Evolutionary conservation across 2,329 filamentous ascomycete species (phyloP), one percentile per base, ranked within the genome.

Genomic region (Curvularia hawaiiensis): DNA sequence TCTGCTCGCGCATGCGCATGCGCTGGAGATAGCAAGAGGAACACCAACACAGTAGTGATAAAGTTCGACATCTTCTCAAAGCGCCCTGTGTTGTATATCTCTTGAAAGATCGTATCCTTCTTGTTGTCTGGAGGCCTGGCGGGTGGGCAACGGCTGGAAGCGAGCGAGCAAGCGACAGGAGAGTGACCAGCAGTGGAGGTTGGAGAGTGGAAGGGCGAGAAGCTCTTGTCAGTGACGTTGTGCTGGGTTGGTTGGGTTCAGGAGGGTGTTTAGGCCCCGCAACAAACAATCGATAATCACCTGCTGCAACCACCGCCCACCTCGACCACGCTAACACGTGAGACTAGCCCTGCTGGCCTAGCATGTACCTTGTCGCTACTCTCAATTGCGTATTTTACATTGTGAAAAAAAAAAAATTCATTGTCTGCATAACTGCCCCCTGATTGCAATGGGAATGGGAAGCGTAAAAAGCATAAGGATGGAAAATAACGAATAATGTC

Each of bases 11-110:
- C 41, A n/a, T 44, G 41, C 24, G 24, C 35, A n/a, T 38, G 35
- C n/a, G 35, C 35, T 24, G 18, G 8, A 22, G 24, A 20, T 18
- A 28, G 41, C 7, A 59, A 63, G 64, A 14, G 45, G 28, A 69
- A 70, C 63, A 90, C 88, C 80, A 82, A 91, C 89, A 91, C 90
- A 76, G 90, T 92, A 67, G 88, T 91, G 74, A 92, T 89, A 80
- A 92, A 90, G 66, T 89, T 90, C 74, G 88, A 85, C 49, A 51
- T 51, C 2, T 40, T 24, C 6, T 28, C 24, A 6, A 44, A 10
- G 20, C 14, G 5, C 10, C 16, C 31, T 46, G 9, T 12, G 16
- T 20, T 14, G 22, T 50, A 39, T 44, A 20, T 38, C 22, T 50
- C 10, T 28, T 24, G 10, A 16, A 47, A 31, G 18, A 20, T 20